Base-by-base conservation (phyloP, 2,329 filamentous ascomycete species). In the Alternaria sp. region DNA sequence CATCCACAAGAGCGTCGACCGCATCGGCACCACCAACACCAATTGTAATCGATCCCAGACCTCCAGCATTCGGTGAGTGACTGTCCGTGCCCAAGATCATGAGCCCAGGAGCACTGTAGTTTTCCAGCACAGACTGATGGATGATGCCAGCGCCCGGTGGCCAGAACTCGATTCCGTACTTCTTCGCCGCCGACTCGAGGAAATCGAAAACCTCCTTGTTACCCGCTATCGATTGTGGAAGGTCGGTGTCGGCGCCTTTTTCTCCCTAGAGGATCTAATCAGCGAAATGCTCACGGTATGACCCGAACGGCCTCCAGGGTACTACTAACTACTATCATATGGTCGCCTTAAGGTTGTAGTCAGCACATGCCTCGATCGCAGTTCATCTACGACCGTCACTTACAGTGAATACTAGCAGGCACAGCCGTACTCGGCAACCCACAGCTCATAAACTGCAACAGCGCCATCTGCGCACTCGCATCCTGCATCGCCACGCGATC, bases 51-150 rank as follows among this genome's bases (percentile, higher is more conserved):
- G 93, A 94, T 71, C 92, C 93, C 58, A 98, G 85, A 62, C 96
- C 96, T 73, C 96, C 96, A n/a, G 93, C 96, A 77, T 98, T 99
- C 46, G 96, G 96, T 49, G 93, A 97, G 81, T 99, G 96, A 75
- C 93, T 97, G 81, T 99, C 96, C 28, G 96, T 99, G 59, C 96
- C 96, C 44, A 99, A 87, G 93, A 99, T 98, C 94, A 99, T 97
- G 72, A 98, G 83, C 53, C 96, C 96, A 19, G 96, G 96, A n/a
- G 95, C 89, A 32, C 94, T 92, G 79, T 99, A 99, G 83, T 99
- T 98, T 84, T 99, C 96, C 73, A 99, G 83, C 21, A 99, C 96
- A 56, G 93, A 97, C 86, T 99, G 96, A 83, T 99, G 96, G 70
- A 99, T 80, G 49, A 81, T 81, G 45, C 79, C 79, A 7, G 79